Evolutionary conservation across 164 flowering plant species (phyloP).

Genomic region (Stephania japonica): DNA sequence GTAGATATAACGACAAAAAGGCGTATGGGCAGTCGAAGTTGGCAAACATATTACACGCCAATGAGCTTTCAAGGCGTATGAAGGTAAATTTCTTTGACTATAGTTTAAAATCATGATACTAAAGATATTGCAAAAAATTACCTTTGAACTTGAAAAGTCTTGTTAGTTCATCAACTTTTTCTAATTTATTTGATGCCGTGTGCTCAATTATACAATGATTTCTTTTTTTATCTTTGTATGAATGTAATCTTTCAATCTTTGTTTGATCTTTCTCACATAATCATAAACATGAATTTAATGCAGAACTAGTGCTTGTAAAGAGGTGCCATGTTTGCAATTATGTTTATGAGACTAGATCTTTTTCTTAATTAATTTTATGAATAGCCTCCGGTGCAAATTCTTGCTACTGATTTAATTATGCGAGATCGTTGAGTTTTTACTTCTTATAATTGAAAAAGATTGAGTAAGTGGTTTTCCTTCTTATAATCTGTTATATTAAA

Average conservation of each 20-base stretch:
- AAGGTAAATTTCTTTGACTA: slow-evolving; percentile 32
- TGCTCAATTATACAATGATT: background rate
- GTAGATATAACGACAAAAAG: slow-evolving; percentile 76
- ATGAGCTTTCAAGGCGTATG: slow-evolving; percentile 77
- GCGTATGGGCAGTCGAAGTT: slow-evolving; percentile 97
- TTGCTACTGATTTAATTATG: background rate
- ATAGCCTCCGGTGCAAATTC: background rate
- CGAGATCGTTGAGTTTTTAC: background rate
- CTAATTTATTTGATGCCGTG: background rate
- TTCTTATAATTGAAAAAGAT: background rate
- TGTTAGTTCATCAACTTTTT: background rate
- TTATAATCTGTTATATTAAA: background rate
- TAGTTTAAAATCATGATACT: too few species aligned
- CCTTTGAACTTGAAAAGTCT: background rate
- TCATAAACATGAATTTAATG: background rate
- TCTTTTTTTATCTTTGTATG: background rate
- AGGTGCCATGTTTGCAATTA: background rate
- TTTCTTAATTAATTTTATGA: background rate
- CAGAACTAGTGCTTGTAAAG: background rate
- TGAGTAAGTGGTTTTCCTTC: background rate
- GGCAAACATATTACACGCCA: slow-evolving; percentile 83
- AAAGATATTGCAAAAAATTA: background rate
- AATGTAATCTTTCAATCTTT: background rate
- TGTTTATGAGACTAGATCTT: background rate
- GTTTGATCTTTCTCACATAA: background rate